Evolutionary conservation across 73 alveolate genomes (phyloP).

Genomic region (Paraurostyla sp.): DNA sequence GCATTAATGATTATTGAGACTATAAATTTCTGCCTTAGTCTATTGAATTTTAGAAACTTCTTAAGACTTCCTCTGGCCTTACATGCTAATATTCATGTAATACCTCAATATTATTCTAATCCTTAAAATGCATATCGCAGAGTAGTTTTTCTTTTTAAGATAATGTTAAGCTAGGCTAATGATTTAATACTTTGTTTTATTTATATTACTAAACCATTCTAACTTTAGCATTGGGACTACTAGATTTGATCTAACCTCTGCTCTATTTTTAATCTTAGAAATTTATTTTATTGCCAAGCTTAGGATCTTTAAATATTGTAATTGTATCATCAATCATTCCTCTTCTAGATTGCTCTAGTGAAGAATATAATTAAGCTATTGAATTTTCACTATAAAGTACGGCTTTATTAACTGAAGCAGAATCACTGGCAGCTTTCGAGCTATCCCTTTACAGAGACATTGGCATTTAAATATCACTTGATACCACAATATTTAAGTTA

Average conservation of each 20-base stretch:
- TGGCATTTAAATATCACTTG: neutral
- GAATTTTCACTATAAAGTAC: constrained; percentile 4
- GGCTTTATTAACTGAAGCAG: constrained; percentile 29
- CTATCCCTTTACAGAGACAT: neutral
- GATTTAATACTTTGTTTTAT: neutral
- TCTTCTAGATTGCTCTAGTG: neutral
- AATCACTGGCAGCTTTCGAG: neutral
- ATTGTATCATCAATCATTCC: neutral
- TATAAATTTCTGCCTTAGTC: neutral
- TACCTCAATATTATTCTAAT: neutral
- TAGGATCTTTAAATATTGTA: neutral
- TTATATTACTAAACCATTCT: neutral
- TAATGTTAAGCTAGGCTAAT: neutral
- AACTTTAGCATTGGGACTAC: neutral
- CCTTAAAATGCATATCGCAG: neutral
- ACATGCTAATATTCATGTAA: neutral
- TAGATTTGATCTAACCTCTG: neutral
- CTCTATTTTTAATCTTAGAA: neutral
- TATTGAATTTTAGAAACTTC: neutral
- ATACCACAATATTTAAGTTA: neutral
- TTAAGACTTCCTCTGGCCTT: constrained; percentile 14
- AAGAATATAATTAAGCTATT: neutral
- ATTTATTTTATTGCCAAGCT: neutral
- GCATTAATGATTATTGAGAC: neutral
- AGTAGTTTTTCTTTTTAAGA: neutral